phyloP scores from a whole-genome alignment of 1,284 basidiomycete species.

The Cryptococcus sp. region DNA sequence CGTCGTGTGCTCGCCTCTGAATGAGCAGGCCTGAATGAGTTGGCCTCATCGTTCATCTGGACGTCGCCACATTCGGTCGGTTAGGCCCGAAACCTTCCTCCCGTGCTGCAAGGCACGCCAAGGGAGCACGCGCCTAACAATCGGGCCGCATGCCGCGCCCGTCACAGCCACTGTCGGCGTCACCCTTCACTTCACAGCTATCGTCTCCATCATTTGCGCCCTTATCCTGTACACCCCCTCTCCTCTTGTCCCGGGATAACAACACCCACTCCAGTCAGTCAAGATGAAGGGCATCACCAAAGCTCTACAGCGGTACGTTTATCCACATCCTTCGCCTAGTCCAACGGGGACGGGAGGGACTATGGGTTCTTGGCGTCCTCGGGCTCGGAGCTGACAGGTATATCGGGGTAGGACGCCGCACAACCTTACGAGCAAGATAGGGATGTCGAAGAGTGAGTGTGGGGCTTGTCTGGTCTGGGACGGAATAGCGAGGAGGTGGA shows the following conservation, averaged over 20 bases:
- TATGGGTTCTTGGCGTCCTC: slow-evolving; percentile 5
- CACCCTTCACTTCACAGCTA: too few relatives aligned
- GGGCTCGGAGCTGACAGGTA: background rate
- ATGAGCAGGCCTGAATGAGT: too few relatives aligned
- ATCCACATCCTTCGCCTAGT: background rate
- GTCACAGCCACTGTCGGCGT: too few relatives aligned
- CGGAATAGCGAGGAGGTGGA: background rate
- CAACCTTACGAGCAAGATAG: slow-evolving; percentile 75
- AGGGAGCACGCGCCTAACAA: too few relatives aligned
- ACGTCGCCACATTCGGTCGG: too few relatives aligned
- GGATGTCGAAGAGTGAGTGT: slow-evolving; percentile 81
- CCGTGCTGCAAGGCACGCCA: too few relatives aligned
- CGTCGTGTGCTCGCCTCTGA: too few relatives aligned
- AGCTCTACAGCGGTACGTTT: slow-evolving; percentile 25
- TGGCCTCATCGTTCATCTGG: too few relatives aligned
- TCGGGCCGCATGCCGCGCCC: too few relatives aligned
- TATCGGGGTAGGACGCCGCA: slow-evolving; percentile 67
- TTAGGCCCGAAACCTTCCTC: too few relatives aligned
- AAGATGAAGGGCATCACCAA: slow-evolving; percentile 69
- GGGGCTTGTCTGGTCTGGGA: background rate
- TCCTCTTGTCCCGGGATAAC: background rate
- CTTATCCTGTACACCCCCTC: too few relatives aligned
- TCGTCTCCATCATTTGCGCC: too few relatives aligned
- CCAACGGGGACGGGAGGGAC: background rate
- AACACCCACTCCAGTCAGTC: background rate